Evolutionary conservation across 208 protist genomes (phyloP).

Genomic region (Trichomonas vaginalis): DNA sequence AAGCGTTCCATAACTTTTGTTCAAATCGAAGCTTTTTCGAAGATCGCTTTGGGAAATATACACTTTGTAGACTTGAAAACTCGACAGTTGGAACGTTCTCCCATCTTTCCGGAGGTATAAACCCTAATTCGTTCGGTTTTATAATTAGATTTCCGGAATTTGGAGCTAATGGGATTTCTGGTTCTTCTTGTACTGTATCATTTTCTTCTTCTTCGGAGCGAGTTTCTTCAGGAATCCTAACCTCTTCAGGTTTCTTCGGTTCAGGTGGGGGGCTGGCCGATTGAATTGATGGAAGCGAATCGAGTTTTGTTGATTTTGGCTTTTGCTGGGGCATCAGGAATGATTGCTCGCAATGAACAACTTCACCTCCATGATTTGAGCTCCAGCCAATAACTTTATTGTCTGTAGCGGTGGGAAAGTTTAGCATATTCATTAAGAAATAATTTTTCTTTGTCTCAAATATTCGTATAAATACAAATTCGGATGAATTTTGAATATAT

Average conservation of each 20-base stretch:
- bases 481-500: too few species aligned
- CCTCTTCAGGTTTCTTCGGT: neutral
- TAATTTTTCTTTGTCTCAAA: too few species aligned
- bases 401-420: neutral
- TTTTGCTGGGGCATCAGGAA: neutral
- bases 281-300: neutral
- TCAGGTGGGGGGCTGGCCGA: neutral
- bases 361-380: neutral
- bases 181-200: neutral
- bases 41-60: neutral
- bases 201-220: neutral
- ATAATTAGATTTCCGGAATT: neutral
- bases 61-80: neutral
- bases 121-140: neutral
- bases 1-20: constrained; percentile 5
- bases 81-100: neutral
- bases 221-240: neutral
- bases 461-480: too few species aligned
- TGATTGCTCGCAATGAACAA: neutral
- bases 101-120: neutral
- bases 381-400: neutral
- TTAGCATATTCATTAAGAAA: too few species aligned
- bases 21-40: neutral
- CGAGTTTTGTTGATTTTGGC: neutral
- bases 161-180: neutral